These are phyloP conservation scores for Monosporozyma unispora DNA, from an alignment of 805 yeast genomes.

Conservation along the genomic window DNA sequence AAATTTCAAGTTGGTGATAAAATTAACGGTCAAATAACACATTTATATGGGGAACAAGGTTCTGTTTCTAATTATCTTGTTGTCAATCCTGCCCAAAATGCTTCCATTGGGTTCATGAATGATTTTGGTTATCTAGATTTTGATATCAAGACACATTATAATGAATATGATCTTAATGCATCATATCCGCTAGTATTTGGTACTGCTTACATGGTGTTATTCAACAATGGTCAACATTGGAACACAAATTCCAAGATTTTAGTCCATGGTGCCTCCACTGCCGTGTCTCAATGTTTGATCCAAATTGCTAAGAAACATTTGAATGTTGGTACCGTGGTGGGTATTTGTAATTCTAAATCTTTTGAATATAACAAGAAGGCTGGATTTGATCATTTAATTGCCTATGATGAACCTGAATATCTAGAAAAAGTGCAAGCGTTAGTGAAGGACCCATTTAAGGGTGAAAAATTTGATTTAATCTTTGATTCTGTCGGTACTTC, in stretches of 20 bases:
- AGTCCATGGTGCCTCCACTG: constrained; percentile 66
- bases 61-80: constrained; percentile 40
- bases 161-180: constrained; percentile 30
- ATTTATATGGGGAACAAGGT: constrained; percentile 29
- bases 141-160: constrained; percentile 1
- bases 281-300: constrained; percentile 50
- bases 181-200: constrained; percentile 56
- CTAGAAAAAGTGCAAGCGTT: constrained; percentile 31
- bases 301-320: constrained; percentile 47
- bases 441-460: constrained; percentile 20
- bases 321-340: constrained; percentile 44
- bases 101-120: constrained; percentile 29
- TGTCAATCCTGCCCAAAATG: constrained; percentile 28
- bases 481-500: constrained; percentile 58
- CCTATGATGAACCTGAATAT: constrained; percentile 42
- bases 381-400: constrained; percentile 54
- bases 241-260: constrained; percentile 41
- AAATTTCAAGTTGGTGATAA: constrained; percentile 19
- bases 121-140: constrained; percentile 4
- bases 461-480: constrained; percentile 49
- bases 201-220: constrained; percentile 45
- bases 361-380: constrained; percentile 33
- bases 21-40: constrained; percentile 21
- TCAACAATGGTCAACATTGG: constrained; percentile 24
- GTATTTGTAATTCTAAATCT: constrained; percentile 46